These are phyloP conservation scores for Fusarium algeriense DNA, from an alignment of 2,329 filamentous ascomycete genomes.

Conservation along the genomic window DNA sequence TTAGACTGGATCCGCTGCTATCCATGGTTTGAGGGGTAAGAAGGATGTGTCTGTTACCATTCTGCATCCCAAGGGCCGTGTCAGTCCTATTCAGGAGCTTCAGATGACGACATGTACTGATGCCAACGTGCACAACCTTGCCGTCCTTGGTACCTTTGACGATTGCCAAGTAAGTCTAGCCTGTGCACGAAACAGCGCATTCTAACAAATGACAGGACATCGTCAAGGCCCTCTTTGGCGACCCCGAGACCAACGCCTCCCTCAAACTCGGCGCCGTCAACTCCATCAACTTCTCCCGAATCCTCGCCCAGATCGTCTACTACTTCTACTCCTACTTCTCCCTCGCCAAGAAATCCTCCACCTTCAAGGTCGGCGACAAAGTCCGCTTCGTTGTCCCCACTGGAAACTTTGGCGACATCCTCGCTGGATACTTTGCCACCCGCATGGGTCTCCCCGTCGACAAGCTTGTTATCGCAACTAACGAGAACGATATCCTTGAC, in stretches of 20 bases:
- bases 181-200: too few relatives aligned
- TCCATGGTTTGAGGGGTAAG: slow-evolving; percentile 94
- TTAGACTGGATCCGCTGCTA: slow-evolving; percentile 88
- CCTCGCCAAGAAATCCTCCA: slow-evolving; percentile 71
- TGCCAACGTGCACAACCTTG: slow-evolving; percentile 90
- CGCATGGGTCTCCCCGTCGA: slow-evolving; percentile 89
- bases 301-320: slow-evolving; percentile 96
- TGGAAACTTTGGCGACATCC: slow-evolving; percentile 94
- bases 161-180: slow-evolving; percentile 79
- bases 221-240: slow-evolving; percentile 91
- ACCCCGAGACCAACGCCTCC: slow-evolving; percentile 83
- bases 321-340: slow-evolving; percentile 96
- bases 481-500: slow-evolving; percentile 97
- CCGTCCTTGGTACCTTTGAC: slow-evolving; percentile 92
- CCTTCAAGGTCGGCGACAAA: slow-evolving; percentile 74
- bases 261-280: slow-evolving; percentile 93
- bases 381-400: slow-evolving; percentile 92
- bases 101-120: slow-evolving; percentile 98
- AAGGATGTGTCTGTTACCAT: slow-evolving; percentile 98
- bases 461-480: slow-evolving; percentile 92
- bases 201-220: slow-evolving; percentile 59
- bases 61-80: slow-evolving; percentile 89
- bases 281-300: slow-evolving; percentile 96
- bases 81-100: slow-evolving; percentile 91
- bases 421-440: slow-evolving; percentile 92